Evolutionary conservation across 2,329 filamentous ascomycete species (phyloP).

Genomic region (Talaromyces sp.): DNA sequence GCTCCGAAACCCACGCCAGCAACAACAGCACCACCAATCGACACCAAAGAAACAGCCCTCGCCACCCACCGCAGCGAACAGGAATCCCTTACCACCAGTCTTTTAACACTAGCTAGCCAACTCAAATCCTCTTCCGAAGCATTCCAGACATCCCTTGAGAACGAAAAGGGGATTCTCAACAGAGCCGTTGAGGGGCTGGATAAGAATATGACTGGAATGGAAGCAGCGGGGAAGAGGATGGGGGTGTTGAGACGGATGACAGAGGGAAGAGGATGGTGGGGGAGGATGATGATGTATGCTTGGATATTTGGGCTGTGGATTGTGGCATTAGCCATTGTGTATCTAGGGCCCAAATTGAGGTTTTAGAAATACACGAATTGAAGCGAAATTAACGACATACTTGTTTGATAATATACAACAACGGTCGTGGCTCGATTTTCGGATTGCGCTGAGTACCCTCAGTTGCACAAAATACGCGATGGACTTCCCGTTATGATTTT

Average conservation of each 20-base stretch:
- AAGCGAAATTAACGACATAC: too few relatives aligned
- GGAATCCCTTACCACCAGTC: conserved; percentile 73
- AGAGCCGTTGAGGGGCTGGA: conserved; percentile 72
- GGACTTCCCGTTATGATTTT: too few relatives aligned
- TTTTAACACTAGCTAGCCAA: conserved; percentile 74
- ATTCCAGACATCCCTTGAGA: conserved; percentile 70
- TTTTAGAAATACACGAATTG: conserved; percentile 52
- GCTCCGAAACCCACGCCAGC: background rate
- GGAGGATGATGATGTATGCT: conserved; percentile 75
- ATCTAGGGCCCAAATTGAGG: conserved; percentile 80
- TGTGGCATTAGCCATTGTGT: conserved; percentile 73
- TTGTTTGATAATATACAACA: too few relatives aligned
- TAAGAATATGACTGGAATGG: conserved; percentile 71
- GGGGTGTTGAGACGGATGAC: conserved; percentile 72
- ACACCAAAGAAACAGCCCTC: conserved; percentile 61
- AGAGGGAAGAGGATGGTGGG: conserved; percentile 85
- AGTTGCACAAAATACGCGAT: too few relatives aligned
- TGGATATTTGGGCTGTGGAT: conserved; percentile 81
- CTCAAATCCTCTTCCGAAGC: conserved; percentile 71
- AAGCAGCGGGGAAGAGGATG: conserved; percentile 73
- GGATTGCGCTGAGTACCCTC: too few relatives aligned
- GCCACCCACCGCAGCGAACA: conserved; percentile 77
- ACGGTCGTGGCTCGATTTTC: background rate
- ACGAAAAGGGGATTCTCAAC: conserved; percentile 68
- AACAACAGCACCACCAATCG: conserved; percentile 8